Evolutionary conservation across 2,329 filamentous ascomycete genomes (phyloP).

Genomic region (Phaeophleospora eucalypticola): DNA sequence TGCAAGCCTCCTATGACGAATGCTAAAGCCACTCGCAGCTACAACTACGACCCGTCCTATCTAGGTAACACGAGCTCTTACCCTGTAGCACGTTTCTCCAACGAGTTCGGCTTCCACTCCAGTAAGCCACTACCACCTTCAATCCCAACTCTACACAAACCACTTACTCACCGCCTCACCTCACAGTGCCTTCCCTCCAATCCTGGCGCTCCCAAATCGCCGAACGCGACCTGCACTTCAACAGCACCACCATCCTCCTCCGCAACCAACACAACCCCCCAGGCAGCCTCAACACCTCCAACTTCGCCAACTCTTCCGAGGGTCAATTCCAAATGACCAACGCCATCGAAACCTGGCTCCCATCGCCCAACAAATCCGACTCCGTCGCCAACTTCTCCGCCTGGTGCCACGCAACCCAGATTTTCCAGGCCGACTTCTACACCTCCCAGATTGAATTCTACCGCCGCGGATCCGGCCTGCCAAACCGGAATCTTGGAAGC

Average conservation of each 20-base stretch:
- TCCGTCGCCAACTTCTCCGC: constrained; percentile 55
- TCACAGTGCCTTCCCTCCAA: constrained; percentile 54
- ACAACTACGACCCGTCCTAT: constrained; percentile 53
- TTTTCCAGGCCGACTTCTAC: constrained; percentile 63
- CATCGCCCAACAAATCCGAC: constrained; percentile 51
- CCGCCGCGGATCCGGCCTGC: constrained; percentile 54
- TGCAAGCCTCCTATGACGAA: not conserved
- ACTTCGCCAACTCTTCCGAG: constrained; percentile 41
- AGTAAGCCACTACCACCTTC: not conserved
- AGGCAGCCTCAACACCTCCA: constrained; percentile 45
- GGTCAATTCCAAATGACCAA: constrained; percentile 58
- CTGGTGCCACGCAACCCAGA: constrained; percentile 59
- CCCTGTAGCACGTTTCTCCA: constrained; percentile 57
- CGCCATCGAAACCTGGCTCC: constrained; percentile 55
- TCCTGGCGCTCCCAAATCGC: constrained; percentile 54
- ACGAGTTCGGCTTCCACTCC: constrained; percentile 61
- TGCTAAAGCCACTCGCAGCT: constrained; percentile 27
- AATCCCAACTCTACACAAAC: no score
- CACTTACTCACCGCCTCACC: no score
- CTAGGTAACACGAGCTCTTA: constrained; percentile 55
- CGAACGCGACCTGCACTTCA: constrained; percentile 52
- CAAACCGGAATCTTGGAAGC: constrained; percentile 55
- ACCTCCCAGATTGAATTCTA: constrained; percentile 59
- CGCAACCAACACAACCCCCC: constrained; percentile 59
- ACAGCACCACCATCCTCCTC: constrained; percentile 52